These are phyloP conservation scores for Ophiostoma angusticollis DNA, from an alignment of 2,329 filamentous ascomycete species.

Conservation along the genomic window DNA sequence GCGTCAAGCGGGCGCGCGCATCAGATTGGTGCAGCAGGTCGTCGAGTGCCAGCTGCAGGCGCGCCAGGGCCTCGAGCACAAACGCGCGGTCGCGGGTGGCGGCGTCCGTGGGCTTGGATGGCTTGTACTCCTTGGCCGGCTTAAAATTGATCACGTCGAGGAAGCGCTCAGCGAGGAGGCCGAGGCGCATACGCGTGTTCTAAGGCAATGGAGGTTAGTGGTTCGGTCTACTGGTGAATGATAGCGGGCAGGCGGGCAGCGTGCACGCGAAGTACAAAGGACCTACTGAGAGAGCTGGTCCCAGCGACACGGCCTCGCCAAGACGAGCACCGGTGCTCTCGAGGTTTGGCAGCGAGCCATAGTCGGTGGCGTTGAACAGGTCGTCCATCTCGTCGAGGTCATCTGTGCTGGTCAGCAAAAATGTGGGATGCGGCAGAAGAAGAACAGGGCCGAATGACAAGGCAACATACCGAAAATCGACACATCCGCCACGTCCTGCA, in stretches of 20 bases:
- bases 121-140: conserved; percentile 38
- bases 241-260: too few relatives aligned
- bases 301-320: conserved; percentile 33
- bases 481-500: conserved; percentile 30
- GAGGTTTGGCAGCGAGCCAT: conserved; percentile 38
- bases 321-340: conserved; percentile 27
- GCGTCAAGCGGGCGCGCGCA: conserved; percentile 23
- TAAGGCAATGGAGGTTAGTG: conserved; percentile 18
- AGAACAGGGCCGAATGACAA: conserved; percentile 1
- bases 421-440: conserved; percentile 9
- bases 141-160: conserved; percentile 36
- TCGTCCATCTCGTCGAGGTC: conserved; percentile 22
- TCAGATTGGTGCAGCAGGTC: conserved; percentile 23
- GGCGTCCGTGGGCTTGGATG: conserved; percentile 25
- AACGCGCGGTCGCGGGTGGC: conserved; percentile 31
- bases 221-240: too few relatives aligned
- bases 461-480: conserved; percentile 32
- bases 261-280: too few relatives aligned
- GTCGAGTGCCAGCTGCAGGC: conserved; percentile 30
- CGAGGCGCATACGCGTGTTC: conserved; percentile 37
- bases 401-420: conserved; percentile 25
- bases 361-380: conserved; percentile 35
- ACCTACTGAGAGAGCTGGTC: conserved; percentile 38
- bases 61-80: conserved; percentile 28
- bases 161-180: conserved; percentile 37